A percentile compares a stretch with the other conserved stretches of the same genome.
phyloP scores from a whole-genome alignment of 2,329 filamentous ascomycete genomes.

The Arthroderma uncinatum region DNA sequence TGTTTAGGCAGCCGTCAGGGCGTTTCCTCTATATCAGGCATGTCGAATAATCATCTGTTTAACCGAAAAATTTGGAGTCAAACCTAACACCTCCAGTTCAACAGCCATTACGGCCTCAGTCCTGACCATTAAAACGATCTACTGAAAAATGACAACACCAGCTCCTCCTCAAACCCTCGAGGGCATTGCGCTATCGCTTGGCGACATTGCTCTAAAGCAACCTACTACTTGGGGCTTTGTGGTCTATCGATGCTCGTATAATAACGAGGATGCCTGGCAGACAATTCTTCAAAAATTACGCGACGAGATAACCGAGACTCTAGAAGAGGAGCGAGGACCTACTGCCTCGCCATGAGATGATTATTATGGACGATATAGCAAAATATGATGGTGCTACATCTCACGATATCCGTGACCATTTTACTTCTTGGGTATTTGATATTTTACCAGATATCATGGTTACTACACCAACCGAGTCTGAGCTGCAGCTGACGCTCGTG shows the following conservation, averaged over 20 bases:
- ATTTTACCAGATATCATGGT: background rate
- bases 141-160: background rate
- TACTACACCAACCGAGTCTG: background rate
- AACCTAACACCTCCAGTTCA: background rate
- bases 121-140: background rate
- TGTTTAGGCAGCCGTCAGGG: no score
- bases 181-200: background rate
- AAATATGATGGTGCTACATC: constrained; percentile 11
- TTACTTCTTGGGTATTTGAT: constrained; percentile 7
- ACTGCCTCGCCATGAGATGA: constrained; percentile 9
- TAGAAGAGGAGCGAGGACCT: constrained; percentile 6
- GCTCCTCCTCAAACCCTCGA: background rate
- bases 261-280: constrained; percentile 13
- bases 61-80: no score
- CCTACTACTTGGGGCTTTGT: constrained; percentile 14
- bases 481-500: background rate
- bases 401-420: constrained; percentile 14
- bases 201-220: background rate
- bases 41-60: no score
- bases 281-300: constrained; percentile 12
- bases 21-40: no score
- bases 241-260: constrained; percentile 15
- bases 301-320: background rate
- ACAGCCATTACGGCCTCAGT: background rate
- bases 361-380: constrained; percentile 11